A percentile compares a stretch with the other conserved stretches of the same genome.
These are phyloP conservation scores for Pseudomassariella vexata DNA, from an alignment of 2,329 filamentous ascomycete genomes.

Conservation along the genomic window DNA sequence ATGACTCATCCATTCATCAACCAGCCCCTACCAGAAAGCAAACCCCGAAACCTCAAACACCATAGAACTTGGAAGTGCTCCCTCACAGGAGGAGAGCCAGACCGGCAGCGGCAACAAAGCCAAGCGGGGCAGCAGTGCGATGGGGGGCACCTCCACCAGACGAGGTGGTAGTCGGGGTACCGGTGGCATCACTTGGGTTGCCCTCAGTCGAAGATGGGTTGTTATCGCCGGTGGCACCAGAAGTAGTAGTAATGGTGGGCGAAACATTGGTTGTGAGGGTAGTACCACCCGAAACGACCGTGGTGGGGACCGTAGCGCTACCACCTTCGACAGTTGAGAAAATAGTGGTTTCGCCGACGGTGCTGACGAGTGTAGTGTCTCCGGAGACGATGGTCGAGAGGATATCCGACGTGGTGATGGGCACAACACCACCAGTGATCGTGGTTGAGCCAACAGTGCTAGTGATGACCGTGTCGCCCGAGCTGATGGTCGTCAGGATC, in stretches of 20 bases:
- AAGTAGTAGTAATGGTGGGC: constrained; percentile 2
- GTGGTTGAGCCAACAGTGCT: constrained; percentile 6
- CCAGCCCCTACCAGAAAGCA: neutral
- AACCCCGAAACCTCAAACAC: neutral
- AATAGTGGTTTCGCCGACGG: neutral
- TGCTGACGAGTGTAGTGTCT: too few species aligned
- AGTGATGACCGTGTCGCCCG: constrained; percentile 11
- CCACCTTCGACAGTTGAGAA: too few species aligned
- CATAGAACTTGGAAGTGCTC: neutral
- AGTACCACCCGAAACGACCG: neutral
- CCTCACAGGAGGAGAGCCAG: constrained; percentile 19
- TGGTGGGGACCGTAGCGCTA: too few species aligned
- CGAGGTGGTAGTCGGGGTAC: constrained; percentile 6
- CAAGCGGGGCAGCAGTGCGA: constrained; percentile 21
- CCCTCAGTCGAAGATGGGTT: constrained; percentile 1
- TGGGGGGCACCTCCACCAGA: constrained; percentile 9
- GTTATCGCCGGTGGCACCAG: constrained; percentile 3
- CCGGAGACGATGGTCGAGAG: neutral
- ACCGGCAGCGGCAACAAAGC: constrained; percentile 22
- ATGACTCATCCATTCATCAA: constrained; percentile 3
- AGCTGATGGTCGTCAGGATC: constrained; percentile 11
- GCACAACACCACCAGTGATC: constrained; percentile 10
- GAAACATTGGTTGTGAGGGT: neutral
- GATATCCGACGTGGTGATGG: too few species aligned
- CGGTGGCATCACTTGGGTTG: constrained; percentile 10